A percentile compares a stretch with the other conserved stretches of the same genome.
Evolutionary conservation across 169 alveolate genomes (phyloP).

Genomic region (Condylostoma magnum): DNA sequence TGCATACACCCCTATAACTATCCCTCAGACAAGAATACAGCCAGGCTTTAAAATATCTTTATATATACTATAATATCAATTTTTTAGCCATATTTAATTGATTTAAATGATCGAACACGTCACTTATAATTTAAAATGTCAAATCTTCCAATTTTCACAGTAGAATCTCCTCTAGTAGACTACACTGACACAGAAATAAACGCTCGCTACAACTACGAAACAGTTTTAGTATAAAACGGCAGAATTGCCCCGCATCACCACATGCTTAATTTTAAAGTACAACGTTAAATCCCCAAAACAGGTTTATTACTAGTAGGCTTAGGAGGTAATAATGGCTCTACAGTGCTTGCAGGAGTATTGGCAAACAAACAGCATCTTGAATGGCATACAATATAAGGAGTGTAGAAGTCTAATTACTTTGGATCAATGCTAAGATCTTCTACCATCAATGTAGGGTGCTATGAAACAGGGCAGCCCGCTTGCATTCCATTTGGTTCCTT

Average conservation of each 20-base stretch:
- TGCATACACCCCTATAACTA: too few relatives aligned
- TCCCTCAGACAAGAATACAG: too few relatives aligned
- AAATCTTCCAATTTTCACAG: conserved; percentile 4
- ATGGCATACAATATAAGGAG: conserved; percentile 86
- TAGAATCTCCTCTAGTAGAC: conserved; percentile 29
- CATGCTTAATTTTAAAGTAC: not conserved
- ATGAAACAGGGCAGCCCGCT: conserved; percentile 58
- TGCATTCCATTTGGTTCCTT: conserved; percentile 80
- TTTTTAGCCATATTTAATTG: too few relatives aligned
- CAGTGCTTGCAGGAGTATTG: conserved; percentile 74
- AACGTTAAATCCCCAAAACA: conserved; percentile 56
- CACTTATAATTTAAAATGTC: not conserved
- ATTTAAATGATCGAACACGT: too few relatives aligned
- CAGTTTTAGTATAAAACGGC: not conserved
- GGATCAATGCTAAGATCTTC: conserved; percentile 84
- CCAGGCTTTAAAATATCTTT: too few relatives aligned
- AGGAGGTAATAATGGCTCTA: conserved; percentile 92
- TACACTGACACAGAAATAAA: conserved; percentile 33
- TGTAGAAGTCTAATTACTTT: conserved; percentile 77
- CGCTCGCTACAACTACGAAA: conserved; percentile 30
- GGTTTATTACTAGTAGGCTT: conserved; percentile 89
- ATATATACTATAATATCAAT: too few relatives aligned
- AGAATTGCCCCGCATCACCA: not conserved
- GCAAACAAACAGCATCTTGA: conserved; percentile 77
- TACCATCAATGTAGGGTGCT: conserved; percentile 73